These are phyloP conservation scores for Zygoascus ofunaensis DNA, from an alignment of 805 yeast species.

Conservation along the genomic window DNA sequence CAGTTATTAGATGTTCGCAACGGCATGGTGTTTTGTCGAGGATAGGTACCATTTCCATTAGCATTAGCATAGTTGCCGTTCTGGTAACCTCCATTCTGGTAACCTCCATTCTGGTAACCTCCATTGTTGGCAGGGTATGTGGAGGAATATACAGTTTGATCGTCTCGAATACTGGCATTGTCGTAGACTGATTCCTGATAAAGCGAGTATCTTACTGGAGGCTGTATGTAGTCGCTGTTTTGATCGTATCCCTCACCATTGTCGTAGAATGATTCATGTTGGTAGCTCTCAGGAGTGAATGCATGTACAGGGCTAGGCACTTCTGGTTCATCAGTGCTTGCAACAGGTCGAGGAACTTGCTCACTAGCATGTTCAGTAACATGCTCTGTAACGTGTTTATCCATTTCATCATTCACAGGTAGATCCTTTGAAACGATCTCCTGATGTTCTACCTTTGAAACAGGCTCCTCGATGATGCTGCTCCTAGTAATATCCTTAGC, in stretches of 20 bases:
- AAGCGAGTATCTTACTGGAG: not conserved
- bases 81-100: not conserved
- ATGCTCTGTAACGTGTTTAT: not conserved
- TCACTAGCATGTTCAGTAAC: too few relatives aligned
- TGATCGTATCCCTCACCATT: not conserved
- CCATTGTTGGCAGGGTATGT: not conserved
- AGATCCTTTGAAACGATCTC: too few relatives aligned
- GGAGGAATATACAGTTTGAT: not conserved
- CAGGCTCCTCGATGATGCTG: not conserved
- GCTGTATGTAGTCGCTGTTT: not conserved
- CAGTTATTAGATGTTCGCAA: not conserved
- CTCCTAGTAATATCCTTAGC: not conserved
- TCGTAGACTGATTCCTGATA: slow-evolving; percentile 4
- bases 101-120: not conserved
- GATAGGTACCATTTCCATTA: not conserved
- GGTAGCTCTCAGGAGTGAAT: not conserved
- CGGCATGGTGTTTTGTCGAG: not conserved
- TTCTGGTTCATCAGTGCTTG: slow-evolving; percentile 2
- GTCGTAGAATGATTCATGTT: not conserved
- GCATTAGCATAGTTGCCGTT: too few relatives aligned
- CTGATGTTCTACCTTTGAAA: too few relatives aligned
- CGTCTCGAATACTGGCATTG: not conserved
- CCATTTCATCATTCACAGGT: too few relatives aligned
- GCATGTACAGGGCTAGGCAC: slow-evolving; percentile 7
- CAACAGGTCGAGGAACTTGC: not conserved